These are phyloP conservation scores for Colletotrichum tabaci DNA, from an alignment of 2,329 filamentous ascomycete species.

Conservation along the genomic window DNA sequence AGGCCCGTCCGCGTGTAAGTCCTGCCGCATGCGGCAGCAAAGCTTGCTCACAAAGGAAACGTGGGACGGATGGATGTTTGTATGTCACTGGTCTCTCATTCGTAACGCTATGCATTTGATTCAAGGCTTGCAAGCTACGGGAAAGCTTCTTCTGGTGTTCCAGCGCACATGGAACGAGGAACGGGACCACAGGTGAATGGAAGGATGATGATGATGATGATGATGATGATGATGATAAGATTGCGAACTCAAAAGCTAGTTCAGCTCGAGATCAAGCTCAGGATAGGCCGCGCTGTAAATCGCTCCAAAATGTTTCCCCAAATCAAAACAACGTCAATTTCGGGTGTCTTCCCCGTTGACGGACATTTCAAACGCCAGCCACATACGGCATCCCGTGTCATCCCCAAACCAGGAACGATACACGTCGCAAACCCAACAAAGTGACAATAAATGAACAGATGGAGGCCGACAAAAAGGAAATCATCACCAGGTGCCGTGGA, in stretches of 20 bases:
- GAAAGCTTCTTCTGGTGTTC: neutral
- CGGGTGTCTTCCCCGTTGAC: neutral
- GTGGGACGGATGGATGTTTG: neutral
- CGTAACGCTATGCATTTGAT: neutral
- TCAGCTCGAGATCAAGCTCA: conserved; percentile 3
- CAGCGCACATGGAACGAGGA: neutral
- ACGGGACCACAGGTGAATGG: no score
- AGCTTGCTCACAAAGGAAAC: neutral
- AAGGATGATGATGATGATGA: no score
- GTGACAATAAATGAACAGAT: no score
- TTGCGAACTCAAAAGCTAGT: neutral
- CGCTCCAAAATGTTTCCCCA: neutral
- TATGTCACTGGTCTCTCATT: neutral
- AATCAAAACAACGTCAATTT: neutral
- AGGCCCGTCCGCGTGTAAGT: neutral
- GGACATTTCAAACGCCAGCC: neutral
- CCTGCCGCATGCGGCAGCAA: neutral
- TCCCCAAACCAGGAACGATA: neutral
- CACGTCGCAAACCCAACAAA: neutral
- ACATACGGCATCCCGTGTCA: neutral
- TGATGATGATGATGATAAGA: neutral
- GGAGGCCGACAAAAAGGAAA: neutral
- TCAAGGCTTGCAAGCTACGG: neutral
- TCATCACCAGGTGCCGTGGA: conserved; percentile 72
- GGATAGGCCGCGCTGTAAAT: neutral